A percentile compares a stretch with the other conserved stretches of the same genome.
Conservation (phyloP, 208 protist genomes). For the Blechomonas ayalai region DNA sequence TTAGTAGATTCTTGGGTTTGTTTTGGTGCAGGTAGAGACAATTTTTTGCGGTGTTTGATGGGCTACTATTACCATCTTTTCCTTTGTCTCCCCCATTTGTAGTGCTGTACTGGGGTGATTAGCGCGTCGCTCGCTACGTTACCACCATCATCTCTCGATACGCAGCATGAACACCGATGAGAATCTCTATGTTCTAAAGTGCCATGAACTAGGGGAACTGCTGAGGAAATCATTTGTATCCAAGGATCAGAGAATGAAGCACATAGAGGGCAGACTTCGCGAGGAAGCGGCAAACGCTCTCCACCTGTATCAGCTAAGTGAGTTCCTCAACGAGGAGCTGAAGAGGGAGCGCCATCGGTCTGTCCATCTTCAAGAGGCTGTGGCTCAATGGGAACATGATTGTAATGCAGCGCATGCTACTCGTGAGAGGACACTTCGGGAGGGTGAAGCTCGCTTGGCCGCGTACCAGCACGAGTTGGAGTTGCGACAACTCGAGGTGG, state of each 20-base stretch:
- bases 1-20: too few relatives aligned
- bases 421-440: too few relatives aligned
- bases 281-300: slow-evolving; percentile 1
- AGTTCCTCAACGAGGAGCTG: slow-evolving; percentile 2
- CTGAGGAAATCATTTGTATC: slow-evolving; percentile 19
- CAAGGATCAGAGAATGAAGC: slow-evolving; percentile 13
- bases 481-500: slow-evolving; percentile 5
- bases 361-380: too few relatives aligned
- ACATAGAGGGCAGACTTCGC: slow-evolving; percentile 8
- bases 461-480: slow-evolving; percentile 4
- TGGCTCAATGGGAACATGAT: too few relatives aligned
- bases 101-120: too few relatives aligned
- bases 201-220: slow-evolving; percentile 23
- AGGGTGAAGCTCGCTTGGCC: slow-evolving; percentile 1
- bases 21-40: too few relatives aligned
- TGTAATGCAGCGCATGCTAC: too few relatives aligned
- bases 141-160: too few relatives aligned
- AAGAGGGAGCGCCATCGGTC: neutral
- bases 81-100: slow-evolving; percentile 3
- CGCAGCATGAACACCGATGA: slow-evolving; percentile 1
- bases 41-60: too few relatives aligned
- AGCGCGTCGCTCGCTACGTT: too few relatives aligned
- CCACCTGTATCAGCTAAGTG: neutral
- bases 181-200: slow-evolving; percentile 15
- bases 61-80: too few relatives aligned